Conservation (phyloP, 352 stramenopile genomes). For the Phytophthora tubulina region DNA sequence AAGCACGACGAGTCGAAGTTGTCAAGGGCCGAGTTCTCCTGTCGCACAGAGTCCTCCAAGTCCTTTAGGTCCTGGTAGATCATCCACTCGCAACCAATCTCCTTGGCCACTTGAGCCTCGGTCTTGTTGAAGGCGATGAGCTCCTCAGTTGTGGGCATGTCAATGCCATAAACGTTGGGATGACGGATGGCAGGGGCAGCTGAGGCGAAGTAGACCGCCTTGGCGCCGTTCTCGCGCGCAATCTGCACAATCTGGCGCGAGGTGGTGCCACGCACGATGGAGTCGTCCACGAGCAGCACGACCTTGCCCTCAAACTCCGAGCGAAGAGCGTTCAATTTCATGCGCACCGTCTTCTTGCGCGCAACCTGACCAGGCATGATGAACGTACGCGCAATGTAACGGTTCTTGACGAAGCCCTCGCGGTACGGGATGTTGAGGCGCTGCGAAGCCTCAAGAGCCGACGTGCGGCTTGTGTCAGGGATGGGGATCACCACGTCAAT, state of each 20-base stretch:
- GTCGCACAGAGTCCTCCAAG: slow-evolving; percentile 89
- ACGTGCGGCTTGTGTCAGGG: slow-evolving; percentile 98
- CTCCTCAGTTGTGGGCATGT: slow-evolving; percentile 98
- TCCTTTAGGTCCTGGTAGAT: slow-evolving; percentile 94
- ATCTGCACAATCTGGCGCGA: slow-evolving; percentile 99
- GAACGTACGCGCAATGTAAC: slow-evolving; percentile 99
- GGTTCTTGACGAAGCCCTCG: slow-evolving; percentile 99
- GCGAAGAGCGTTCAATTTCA: slow-evolving; percentile 99
- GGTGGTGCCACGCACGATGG: slow-evolving; percentile 98
- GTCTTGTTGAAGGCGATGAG: slow-evolving; percentile 97
- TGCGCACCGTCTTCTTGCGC: slow-evolving; percentile 97
- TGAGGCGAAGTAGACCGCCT: slow-evolving; percentile 96
- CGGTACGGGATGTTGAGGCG: slow-evolving; percentile 94
- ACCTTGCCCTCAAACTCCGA: slow-evolving; percentile 94
- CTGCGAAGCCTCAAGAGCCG: slow-evolving; percentile 92
- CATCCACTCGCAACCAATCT: slow-evolving; percentile 97
- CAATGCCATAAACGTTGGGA: slow-evolving; percentile 99
- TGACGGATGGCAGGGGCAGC: slow-evolving; percentile 98
- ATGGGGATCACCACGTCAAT: slow-evolving; percentile 99
- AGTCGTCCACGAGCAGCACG: slow-evolving; percentile 99
- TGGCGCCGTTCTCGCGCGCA: slow-evolving; percentile 97
- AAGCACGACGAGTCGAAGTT: slow-evolving; percentile 98
- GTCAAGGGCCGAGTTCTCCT: slow-evolving; percentile 75
- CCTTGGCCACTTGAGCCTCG: slow-evolving; percentile 94
- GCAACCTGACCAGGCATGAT: slow-evolving; percentile 99